Conservation (phyloP, 371 early-diverging fungal species). For the Actinomucor elegans region DNA sequence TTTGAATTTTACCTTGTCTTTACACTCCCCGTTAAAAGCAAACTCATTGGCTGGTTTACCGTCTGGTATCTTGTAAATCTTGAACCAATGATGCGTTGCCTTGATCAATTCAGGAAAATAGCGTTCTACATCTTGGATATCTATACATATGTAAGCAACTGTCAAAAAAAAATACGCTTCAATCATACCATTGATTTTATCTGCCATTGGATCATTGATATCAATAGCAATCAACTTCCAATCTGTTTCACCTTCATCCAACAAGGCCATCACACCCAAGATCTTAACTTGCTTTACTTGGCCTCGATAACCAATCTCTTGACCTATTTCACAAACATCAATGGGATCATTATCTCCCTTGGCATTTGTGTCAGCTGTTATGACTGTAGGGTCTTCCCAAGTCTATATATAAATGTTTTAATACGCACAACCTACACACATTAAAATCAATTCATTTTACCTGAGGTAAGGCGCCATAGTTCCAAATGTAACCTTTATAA, state of each 20-base stretch:
- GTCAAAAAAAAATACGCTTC: background rate
- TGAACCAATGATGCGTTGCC: slow-evolving; percentile 99
- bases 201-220: slow-evolving; percentile 90
- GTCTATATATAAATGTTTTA: too few relatives aligned
- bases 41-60: slow-evolving; percentile 98
- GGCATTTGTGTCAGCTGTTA: slow-evolving; percentile 87
- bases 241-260: slow-evolving; percentile 99
- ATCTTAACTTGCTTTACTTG: slow-evolving; percentile 99
- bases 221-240: slow-evolving; percentile 99
- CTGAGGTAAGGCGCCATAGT: slow-evolving; percentile 99
- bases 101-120: slow-evolving; percentile 96
- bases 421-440: too few relatives aligned
- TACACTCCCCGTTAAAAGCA: slow-evolving; percentile 93
- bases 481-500: slow-evolving; percentile 99
- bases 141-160: slow-evolving; percentile 22
- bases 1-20: slow-evolving; percentile 59
- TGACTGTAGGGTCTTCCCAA: slow-evolving; percentile 96
- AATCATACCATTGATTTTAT: slow-evolving; percentile 79
- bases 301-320: slow-evolving; percentile 84
- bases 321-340: slow-evolving; percentile 98
- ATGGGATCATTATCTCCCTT: slow-evolving; percentile 98
- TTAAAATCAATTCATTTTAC: too few relatives aligned
- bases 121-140: slow-evolving; percentile 97
- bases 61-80: slow-evolving; percentile 99
- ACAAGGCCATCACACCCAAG: slow-evolving; percentile 96